phyloP scores from a whole-genome alignment of 2,329 filamentous ascomycete species.

The Aureobasidium sp. region DNA sequence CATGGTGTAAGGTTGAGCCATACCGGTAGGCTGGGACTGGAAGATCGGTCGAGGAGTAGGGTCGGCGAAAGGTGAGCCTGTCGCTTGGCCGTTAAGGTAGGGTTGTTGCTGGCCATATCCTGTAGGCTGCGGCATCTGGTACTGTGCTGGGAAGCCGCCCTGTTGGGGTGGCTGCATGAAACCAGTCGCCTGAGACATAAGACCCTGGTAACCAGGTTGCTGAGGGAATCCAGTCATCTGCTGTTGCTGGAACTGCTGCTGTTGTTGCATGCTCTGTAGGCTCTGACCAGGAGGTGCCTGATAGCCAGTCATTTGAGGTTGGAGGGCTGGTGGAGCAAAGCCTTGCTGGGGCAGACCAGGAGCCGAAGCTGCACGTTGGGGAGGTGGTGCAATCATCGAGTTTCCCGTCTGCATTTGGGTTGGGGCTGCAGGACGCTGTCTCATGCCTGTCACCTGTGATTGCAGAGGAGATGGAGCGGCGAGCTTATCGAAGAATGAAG shows the following conservation, averaged over 20 bases:
- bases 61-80: slow-evolving; percentile 47
- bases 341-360: slow-evolving; percentile 57
- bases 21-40: slow-evolving; percentile 31
- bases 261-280: slow-evolving; percentile 54
- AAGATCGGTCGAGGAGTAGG: slow-evolving; percentile 39
- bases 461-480: slow-evolving; percentile 26
- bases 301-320: slow-evolving; percentile 76
- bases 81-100: slow-evolving; percentile 39
- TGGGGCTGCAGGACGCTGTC: slow-evolving; percentile 15
- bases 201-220: slow-evolving; percentile 28
- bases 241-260: slow-evolving; percentile 27
- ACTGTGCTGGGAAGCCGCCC: slow-evolving; percentile 19
- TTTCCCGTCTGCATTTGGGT: slow-evolving; percentile 29
- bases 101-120: slow-evolving; percentile 40
- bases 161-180: slow-evolving; percentile 39
- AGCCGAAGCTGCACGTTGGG: slow-evolving; percentile 74
- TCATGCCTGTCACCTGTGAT: slow-evolving; percentile 30
- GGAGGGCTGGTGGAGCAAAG: slow-evolving; percentile 66
- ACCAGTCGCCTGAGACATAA: slow-evolving; percentile 34
- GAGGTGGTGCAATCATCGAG: slow-evolving; percentile 67
- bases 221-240: slow-evolving; percentile 34
- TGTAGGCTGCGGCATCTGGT: slow-evolving; percentile 28
- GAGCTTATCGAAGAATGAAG: slow-evolving; percentile 45
- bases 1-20: slow-evolving; percentile 30
- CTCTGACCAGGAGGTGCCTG: slow-evolving; percentile 61